phyloP scores from a whole-genome alignment of 331 rosid species.

The Arachis monticola region DNA sequence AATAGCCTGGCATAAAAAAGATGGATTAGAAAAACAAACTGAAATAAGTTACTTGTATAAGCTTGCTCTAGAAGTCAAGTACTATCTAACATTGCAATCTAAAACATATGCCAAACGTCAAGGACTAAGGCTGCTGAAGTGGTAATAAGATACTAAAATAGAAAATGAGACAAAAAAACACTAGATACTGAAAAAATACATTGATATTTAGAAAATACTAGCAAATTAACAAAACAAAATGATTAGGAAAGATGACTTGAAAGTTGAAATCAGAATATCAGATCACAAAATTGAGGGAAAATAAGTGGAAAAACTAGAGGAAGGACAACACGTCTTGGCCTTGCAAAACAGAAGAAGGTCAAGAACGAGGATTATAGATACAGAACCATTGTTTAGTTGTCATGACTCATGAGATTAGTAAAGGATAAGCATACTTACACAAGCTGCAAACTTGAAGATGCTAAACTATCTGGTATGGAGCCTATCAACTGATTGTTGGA shows the following conservation, averaged over 20 bases:
- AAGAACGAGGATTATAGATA: slow-evolving; percentile 5
- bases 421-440: slow-evolving; percentile 64
- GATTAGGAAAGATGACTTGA: neutral
- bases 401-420: neutral
- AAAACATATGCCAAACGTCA: slow-evolving; percentile 6
- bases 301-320: neutral
- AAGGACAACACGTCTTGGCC: neutral
- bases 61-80: neutral
- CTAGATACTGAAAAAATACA: slow-evolving; percentile 11
- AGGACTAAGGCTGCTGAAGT: slow-evolving; percentile 12
- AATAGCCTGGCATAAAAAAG: slow-evolving; percentile 62
- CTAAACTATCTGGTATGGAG: slow-evolving; percentile 78
- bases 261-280: slow-evolving; percentile 6
- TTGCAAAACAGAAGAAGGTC: slow-evolving; percentile 1
- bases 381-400: neutral
- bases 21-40: slow-evolving; percentile 29
- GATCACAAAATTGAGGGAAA: slow-evolving; percentile 11
- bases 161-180: neutral
- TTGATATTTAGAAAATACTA: neutral
- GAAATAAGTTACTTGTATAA: slow-evolving; percentile 19
- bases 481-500: slow-evolving; percentile 81
- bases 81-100: neutral
- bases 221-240: neutral
- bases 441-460: slow-evolving; percentile 71
- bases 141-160: neutral